Evolutionary conservation across 345 rosid species (phyloP).

Genomic region (Syzygium aqueum): DNA sequence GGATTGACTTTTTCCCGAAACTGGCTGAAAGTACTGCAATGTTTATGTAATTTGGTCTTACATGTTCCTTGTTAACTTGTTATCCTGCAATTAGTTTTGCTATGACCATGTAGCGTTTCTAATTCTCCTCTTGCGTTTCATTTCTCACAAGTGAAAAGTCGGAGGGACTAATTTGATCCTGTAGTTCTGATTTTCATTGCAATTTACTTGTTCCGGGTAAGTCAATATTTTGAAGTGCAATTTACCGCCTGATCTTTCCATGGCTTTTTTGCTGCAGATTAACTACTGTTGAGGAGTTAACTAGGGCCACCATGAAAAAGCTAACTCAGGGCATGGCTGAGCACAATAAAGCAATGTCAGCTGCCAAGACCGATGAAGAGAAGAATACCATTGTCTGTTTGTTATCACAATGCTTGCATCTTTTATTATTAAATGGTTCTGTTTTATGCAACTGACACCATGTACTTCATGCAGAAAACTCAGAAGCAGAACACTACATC

Average conservation of each 20-base stretch:
- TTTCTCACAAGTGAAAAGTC: neutral
- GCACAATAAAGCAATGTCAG: slow-evolving; percentile 93
- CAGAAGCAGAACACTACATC: slow-evolving; percentile 79
- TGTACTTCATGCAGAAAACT: slow-evolving; percentile 47
- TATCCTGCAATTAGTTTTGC: neutral
- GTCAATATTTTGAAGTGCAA: neutral
- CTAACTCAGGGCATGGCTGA: slow-evolving; percentile 88
- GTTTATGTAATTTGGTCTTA: neutral
- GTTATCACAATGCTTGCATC: neutral
- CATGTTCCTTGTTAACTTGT: neutral
- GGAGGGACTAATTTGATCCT: neutral
- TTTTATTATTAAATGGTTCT: neutral
- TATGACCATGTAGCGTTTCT: neutral
- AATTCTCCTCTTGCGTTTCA: neutral
- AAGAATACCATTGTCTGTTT: slow-evolving; percentile 69
- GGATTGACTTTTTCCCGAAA: neutral
- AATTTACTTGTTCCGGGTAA: neutral
- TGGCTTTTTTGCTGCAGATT: slow-evolving; percentile 38
- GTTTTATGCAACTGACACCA: neutral
- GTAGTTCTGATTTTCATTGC: neutral
- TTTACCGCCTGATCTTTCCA: neutral
- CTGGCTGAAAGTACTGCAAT: neutral
- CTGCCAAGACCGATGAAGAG: slow-evolving; percentile 91
- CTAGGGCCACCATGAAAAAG: slow-evolving; percentile 88
- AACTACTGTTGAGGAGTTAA: slow-evolving; percentile 75